Base-by-base conservation (phyloP, 1,284 basidiomycete species). In the Sporisorium iseilematis-ciliati region DNA sequence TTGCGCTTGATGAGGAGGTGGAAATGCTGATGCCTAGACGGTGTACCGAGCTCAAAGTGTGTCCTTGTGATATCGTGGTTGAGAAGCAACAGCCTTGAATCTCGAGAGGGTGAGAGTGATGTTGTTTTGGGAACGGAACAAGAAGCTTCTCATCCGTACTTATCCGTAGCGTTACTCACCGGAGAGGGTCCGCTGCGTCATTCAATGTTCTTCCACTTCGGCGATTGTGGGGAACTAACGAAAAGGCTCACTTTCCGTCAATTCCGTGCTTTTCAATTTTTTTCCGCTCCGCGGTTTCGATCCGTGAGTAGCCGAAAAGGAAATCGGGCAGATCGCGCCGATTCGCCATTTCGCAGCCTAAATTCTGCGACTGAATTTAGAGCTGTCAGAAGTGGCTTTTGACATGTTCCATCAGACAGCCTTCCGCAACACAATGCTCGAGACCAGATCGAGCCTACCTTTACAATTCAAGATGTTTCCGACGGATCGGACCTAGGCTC, bases 261-360 rank as follows among this genome's bases (percentile, higher is more conserved):
- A 50, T 71, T 71, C 68, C 68, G 68, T 57, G 41, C n/a, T 18
- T 5, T 35, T 53, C 33, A 71, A 71, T 63, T 71, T 71, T 71
- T 63, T 61, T 71, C 68, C 68, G 68, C 62, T 53, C 66, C 66
- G 68, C 63, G 63, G 68, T 45, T 1, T 51, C 29, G 10, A 46
- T 21, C 68, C 68, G 63, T 45, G 35, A 50, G 53, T 65, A 57
- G 40, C 62, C 67, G 62, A 52, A 23, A 43, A 14, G 2, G 18
- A 14, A 7, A 53, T 61, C 45, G 57, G 57, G 48, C 40, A 14
- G 35, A 54, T 53, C 26, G 31, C 26, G 23, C 11, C 31, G 35
- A 38, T 38, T 38, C 14, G 7, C 0, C 16, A 4, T 7, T 40
- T 57, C 45, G 21, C 4, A 16, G 4, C 45, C 41, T n/a, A 7